A percentile compares a stretch with the other conserved stretches of the same genome.
These are phyloP conservation scores for Coffea humblotiana DNA, from an alignment of 305 asterid genomes.

Conservation along the genomic window DNA sequence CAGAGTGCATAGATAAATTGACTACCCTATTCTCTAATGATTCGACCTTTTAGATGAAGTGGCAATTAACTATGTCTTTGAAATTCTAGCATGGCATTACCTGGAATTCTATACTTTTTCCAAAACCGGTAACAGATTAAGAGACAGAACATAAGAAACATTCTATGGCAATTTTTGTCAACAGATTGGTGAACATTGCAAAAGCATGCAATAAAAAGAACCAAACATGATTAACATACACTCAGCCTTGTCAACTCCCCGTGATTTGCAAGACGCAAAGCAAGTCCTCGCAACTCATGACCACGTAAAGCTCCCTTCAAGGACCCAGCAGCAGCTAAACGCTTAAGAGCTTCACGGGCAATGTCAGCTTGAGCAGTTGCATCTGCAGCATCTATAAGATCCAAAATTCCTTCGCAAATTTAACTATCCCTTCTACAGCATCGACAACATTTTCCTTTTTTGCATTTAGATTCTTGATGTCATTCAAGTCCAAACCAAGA, in stretches of 20 bases:
- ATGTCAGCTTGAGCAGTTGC: slow-evolving; percentile 92
- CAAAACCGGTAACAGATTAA: neutral
- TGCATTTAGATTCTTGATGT: slow-evolving; percentile 77
- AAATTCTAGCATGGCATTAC: neutral
- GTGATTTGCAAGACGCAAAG: slow-evolving; percentile 91
- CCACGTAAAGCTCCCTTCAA: slow-evolving; percentile 91
- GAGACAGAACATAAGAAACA: neutral
- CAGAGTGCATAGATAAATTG: too few species aligned
- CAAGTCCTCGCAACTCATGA: slow-evolving; percentile 85
- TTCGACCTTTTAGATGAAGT: neutral
- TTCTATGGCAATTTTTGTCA: neutral
- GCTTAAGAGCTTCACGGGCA: slow-evolving; percentile 96
- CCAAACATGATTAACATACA: slow-evolving; percentile 47
- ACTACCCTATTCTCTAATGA: too few species aligned
- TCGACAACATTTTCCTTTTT: slow-evolving; percentile 89
- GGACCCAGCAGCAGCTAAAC: slow-evolving; percentile 96
- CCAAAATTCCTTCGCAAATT: slow-evolving; percentile 89
- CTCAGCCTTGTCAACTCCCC: slow-evolving; percentile 95
- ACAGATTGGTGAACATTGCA: neutral
- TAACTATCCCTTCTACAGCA: slow-evolving; percentile 90
- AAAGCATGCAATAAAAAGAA: slow-evolving; percentile 11
- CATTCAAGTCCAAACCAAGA: slow-evolving; percentile 81
- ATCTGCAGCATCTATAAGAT: slow-evolving; percentile 97
- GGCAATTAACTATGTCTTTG: neutral
- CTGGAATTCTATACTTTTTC: too few species aligned